Base-by-base conservation (phyloP, 352 stramenopile genomes). In the Phytophthora meadii region DNA sequence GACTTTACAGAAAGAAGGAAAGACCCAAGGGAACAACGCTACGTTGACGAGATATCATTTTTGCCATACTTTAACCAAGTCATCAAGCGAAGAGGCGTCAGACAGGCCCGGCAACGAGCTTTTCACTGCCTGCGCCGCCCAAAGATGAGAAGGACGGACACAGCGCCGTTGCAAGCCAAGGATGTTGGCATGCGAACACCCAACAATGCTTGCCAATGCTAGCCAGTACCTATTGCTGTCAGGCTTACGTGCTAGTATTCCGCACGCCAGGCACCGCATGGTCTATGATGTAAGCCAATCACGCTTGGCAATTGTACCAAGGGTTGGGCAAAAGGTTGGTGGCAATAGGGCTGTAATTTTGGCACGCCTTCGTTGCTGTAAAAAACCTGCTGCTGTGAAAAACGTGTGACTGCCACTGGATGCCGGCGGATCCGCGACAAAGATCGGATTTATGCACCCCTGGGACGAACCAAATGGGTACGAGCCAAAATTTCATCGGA, bases 31-130 rank as follows among this genome's bases (percentile, higher is more conserved):
- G 12, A 42, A 52, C 25, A 24, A 61, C 47, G 48, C 49, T 15
- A 61, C 62, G 62, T 65, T 65, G 62, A 3, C 37, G 27, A 55
- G 55, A 70, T 61, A 61, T 70, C 62, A 70, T 36, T 36, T 36
- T 36, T 36, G 3, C 34, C 46, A 64, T 69, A 64, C 36, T 64
- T 46, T 24, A 69, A 58, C 4, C 45, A 63, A 59, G 53, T 64
- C 25, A 47, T 6, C 4, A 1, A 9, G 15, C 34, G 49, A 55
- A 45, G 34, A 42, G 51, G 44, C 60, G 52, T 65, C 62, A 60
- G 54, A 70, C 54, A 55, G 54, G 62, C 14, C 44, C 17, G 25
- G 41, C 30, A 39, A 22, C 47, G 36, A 61, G 48, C 55, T 56
- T 41, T 65, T 65, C 47, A 41, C 6, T 45, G 24, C 24, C 45